phyloP scores from a whole-genome alignment of 2,329 filamentous ascomycete genomes.

The Colletotrichum musicola region DNA sequence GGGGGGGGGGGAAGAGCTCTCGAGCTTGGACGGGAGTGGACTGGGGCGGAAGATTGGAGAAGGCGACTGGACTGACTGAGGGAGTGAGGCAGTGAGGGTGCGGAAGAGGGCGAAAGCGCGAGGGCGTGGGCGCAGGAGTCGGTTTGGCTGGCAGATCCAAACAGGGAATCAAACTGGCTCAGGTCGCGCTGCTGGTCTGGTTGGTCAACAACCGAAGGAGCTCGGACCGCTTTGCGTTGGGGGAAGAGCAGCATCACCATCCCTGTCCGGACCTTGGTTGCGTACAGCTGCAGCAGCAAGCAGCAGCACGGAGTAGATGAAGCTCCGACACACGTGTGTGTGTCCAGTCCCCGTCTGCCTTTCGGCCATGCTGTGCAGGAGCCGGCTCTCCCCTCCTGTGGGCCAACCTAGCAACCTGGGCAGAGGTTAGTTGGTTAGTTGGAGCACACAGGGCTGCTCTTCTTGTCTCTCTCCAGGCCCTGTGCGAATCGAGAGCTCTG shows the following conservation, averaged over 20 bases:
- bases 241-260: conserved; percentile 37
- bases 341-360: not conserved
- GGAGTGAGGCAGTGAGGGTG: not conserved
- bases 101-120: not conserved
- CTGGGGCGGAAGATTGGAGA: conserved; percentile 17
- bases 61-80: not conserved
- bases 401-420: not conserved
- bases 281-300: conserved; percentile 9
- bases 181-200: conserved; percentile 18
- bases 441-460: not conserved
- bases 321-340: conserved; percentile 18
- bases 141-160: conserved; percentile 33
- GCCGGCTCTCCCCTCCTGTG: not conserved
- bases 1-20: conserved; percentile 25
- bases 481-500: conserved; percentile 28
- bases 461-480: conserved; percentile 1
- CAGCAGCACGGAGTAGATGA: conserved; percentile 5
- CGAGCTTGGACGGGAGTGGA: conserved; percentile 31
- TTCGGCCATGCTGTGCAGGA: not conserved
- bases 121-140: conserved; percentile 29
- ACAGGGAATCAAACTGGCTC: conserved; percentile 31
- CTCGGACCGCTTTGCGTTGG: conserved; percentile 30
- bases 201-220: conserved; percentile 34
- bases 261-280: conserved; percentile 33
- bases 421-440: too few species aligned